Conservation (phyloP, 345 rosid genomes). For the Hibiscus trionum region DNA sequence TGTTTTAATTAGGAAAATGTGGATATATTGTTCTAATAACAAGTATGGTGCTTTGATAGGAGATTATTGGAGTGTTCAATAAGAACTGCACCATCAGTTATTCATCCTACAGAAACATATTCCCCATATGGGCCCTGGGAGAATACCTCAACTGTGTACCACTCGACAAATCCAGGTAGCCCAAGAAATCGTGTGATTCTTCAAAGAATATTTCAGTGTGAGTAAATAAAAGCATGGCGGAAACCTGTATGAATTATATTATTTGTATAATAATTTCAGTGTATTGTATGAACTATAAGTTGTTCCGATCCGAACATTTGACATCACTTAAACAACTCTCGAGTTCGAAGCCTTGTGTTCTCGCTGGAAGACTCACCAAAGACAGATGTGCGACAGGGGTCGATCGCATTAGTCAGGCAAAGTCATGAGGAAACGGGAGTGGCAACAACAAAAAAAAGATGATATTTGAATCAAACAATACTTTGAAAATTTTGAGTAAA, state of each 20-base stretch:
- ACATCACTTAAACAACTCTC: too few species aligned
- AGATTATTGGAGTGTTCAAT: constrained; percentile 59
- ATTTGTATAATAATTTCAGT: too few species aligned
- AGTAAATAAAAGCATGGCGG: not conserved
- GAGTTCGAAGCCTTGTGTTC: too few species aligned
- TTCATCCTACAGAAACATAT: constrained; percentile 49
- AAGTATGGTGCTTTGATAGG: constrained; percentile 22
- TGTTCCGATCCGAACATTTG: too few species aligned
- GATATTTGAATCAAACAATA: not conserved
- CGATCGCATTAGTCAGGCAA: too few species aligned
- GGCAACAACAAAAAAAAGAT: too few species aligned
- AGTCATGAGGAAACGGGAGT: too few species aligned
- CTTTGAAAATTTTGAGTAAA: not conserved
- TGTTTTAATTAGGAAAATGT: too few species aligned
- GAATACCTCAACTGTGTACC: constrained; percentile 34
- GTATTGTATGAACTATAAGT: too few species aligned
- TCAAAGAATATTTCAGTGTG: not conserved
- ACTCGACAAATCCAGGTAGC: not conserved
- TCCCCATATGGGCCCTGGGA: constrained; percentile 66
- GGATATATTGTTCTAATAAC: not conserved
- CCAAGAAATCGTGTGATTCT: not conserved
- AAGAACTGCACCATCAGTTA: constrained; percentile 60
- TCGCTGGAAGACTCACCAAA: too few species aligned
- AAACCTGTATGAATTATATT: not conserved
- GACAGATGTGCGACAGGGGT: too few species aligned